Percentiles rank a stretch among this genome's conserved stretches.
Conservation (phyloP, 371 early-diverging fungal genomes). For the Mucor circinelloides region DNA sequence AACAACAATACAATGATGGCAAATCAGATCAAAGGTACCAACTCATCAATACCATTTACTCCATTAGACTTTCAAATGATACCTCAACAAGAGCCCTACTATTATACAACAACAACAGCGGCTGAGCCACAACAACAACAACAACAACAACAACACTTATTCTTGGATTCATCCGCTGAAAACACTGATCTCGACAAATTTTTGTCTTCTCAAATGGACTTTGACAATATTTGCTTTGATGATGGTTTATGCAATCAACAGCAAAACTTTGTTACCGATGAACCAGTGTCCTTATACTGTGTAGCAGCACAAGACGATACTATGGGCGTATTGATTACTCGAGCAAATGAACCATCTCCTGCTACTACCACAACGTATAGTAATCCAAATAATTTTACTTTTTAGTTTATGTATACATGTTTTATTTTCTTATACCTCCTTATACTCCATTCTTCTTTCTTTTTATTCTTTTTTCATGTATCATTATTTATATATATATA, state of each 20-base stretch:
- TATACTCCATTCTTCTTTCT: too few species aligned
- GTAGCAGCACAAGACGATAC: slow-evolving; percentile 7
- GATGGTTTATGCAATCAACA: neutral
- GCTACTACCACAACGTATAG: neutral
- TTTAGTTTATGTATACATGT: neutral
- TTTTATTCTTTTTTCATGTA: too few species aligned
- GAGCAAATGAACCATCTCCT: neutral
- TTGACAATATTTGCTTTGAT: neutral
- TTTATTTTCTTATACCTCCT: neutral
- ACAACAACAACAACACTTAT: neutral
- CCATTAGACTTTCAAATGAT: neutral
- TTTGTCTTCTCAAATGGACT: neutral
- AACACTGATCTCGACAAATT: neutral
- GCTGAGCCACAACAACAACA: neutral
- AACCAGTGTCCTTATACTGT: neutral
- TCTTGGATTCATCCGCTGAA: neutral
- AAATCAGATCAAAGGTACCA: neutral
- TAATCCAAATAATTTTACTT: neutral
- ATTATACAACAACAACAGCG: neutral
- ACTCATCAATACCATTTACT: neutral
- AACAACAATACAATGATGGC: neutral
- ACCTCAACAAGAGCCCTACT: neutral
- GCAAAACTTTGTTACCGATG: neutral
- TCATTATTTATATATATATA: too few species aligned
- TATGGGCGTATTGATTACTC: slow-evolving; percentile 1